Conservation (phyloP, 495 filamentous ascomycete genomes). For the Bryoglossum gracile region DNA sequence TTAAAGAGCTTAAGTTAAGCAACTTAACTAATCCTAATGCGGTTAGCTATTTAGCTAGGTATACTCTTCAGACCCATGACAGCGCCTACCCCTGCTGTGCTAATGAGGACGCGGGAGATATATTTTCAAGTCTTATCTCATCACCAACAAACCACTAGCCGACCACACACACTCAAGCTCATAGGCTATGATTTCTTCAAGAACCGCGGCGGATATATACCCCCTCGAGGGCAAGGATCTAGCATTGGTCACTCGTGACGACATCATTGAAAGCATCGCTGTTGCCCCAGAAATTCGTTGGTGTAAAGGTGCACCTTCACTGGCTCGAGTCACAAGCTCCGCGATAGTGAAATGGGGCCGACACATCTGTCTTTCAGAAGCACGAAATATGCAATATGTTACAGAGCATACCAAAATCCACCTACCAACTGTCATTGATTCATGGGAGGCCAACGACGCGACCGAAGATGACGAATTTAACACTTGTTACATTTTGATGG, state of each 20-base stretch:
- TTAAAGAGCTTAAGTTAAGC: too few species aligned
- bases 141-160: too few species aligned
- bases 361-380: neutral
- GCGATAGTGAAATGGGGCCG: constrained; percentile 2
- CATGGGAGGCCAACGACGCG: neutral
- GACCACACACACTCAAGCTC: too few species aligned
- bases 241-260: neutral
- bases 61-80: too few species aligned
- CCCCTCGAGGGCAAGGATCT: neutral
- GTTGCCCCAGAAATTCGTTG: neutral
- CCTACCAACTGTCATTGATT: constrained; percentile 1
- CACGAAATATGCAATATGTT: constrained; percentile 5
- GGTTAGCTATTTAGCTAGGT: too few species aligned
- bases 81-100: too few species aligned
- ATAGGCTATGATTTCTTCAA: too few species aligned
- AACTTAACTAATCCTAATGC: too few species aligned
- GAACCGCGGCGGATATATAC: too few species aligned
- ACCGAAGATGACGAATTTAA: constrained; percentile 4
- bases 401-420: neutral
- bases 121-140: too few species aligned
- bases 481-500: constrained; percentile 30
- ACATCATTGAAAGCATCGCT: neutral
- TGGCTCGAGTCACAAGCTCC: neutral
- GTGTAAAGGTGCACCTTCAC: neutral
- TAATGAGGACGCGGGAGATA: too few species aligned